A percentile compares a stretch with the other conserved stretches of the same genome.
These are phyloP conservation scores for Talaromyces nanjingensis DNA, from an alignment of 495 filamentous ascomycete genomes.

Conservation along the genomic window DNA sequence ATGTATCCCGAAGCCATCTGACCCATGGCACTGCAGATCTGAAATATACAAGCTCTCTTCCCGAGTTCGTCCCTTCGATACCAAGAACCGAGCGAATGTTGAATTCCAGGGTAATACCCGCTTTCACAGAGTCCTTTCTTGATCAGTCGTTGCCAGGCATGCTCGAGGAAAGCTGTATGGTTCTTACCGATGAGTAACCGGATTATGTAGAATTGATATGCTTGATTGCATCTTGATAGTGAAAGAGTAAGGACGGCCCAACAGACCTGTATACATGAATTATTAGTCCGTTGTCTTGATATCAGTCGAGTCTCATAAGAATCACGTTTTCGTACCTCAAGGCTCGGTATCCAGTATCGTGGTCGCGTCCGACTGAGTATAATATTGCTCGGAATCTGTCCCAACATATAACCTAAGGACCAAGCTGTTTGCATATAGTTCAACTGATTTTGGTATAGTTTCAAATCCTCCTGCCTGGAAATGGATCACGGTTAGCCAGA, in stretches of 20 bases:
- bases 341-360: slow-evolving; percentile 52
- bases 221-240: slow-evolving; percentile 38
- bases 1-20: slow-evolving; percentile 54
- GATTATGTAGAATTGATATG: slow-evolving; percentile 47
- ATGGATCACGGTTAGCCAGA: not conserved
- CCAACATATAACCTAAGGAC: slow-evolving; percentile 58
- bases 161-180: slow-evolving; percentile 26
- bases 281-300: not conserved
- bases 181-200: slow-evolving; percentile 50
- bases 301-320: not conserved
- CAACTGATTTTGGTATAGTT: slow-evolving; percentile 47
- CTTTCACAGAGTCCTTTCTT: slow-evolving; percentile 34
- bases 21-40: slow-evolving; percentile 46
- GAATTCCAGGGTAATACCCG: slow-evolving; percentile 40
- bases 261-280: slow-evolving; percentile 29
- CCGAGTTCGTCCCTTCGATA: slow-evolving; percentile 50
- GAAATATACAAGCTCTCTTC: slow-evolving; percentile 57
- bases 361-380: slow-evolving; percentile 49
- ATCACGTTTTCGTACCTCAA: slow-evolving; percentile 19
- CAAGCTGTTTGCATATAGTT: slow-evolving; percentile 48
- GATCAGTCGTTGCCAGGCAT: not conserved
- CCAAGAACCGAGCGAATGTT: slow-evolving; percentile 41
- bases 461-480: slow-evolving; percentile 54
- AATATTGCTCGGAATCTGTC: slow-evolving; percentile 55
- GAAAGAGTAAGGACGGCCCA: slow-evolving; percentile 50